Evolutionary conservation across 176 grass and related monocot species (phyloP), one percentile per base, ranked within the genome.

Genomic region (Poa annua): DNA sequence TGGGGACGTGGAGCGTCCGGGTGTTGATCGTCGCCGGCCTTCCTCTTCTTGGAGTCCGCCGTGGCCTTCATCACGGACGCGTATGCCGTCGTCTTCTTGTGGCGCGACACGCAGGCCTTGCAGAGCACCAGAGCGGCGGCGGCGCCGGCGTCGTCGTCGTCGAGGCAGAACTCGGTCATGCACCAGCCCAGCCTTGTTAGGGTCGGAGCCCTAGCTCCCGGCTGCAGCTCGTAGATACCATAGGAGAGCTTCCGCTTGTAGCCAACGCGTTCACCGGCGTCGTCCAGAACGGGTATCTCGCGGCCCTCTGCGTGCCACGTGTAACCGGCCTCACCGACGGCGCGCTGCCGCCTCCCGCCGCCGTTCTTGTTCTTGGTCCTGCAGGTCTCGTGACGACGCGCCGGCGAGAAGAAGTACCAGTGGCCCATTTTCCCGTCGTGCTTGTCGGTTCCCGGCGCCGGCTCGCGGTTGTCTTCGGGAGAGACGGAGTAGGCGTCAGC

Each of bases 161-260:
- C 39, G 8, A 79, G 7, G 22, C 6, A 8, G 22, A 17, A 79
- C 39, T 64, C 76, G 0, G 26, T 29, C 76, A 79, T 63, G 39
- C 76, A 64, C 76, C 76, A 79, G 0, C 64, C 79, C 0, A 69
- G 20, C 79, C 79, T 69, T 7, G n/a, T 69, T 7, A 16, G 44
- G 0, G 34, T 44, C 3, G 6, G n/a, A 0, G 6, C 1, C 36
- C 7, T 39, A 39, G 36, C 36, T 24, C 8, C 21, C 0, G 55
- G n/a, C 56, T 39, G 36, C 36, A 56, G 17, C 14, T 47, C 24
- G 52, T 47, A 26, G 44, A 32, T 8, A 0, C 21, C 22, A 14
- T 78, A 63, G 56, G 38, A 47, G 11, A 63, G 61, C 36, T 42
- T 78, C 38, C 56, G 76, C 38, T 17, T 6, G 39, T 62, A 62